phyloP scores from a whole-genome alignment of 306 rosid genomes.

The Prunus mira region DNA sequence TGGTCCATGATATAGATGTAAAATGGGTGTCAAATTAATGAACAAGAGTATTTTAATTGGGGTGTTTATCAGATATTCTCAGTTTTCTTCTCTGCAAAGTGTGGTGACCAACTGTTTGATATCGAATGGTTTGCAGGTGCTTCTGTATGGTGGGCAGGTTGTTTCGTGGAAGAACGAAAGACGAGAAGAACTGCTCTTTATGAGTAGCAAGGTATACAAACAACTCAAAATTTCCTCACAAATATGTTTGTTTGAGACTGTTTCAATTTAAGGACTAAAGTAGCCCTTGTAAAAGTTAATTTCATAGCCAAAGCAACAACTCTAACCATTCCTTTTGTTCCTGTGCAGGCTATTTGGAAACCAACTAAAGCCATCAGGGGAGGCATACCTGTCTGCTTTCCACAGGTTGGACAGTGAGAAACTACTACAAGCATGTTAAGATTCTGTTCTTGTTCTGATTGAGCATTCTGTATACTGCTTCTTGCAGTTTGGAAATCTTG shows the following conservation, averaged over 20 bases:
- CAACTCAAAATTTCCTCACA: background rate
- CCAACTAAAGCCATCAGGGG: slow-evolving; percentile 69
- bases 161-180: slow-evolving; percentile 76
- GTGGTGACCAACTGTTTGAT: background rate
- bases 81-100: background rate
- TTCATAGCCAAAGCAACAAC: no score
- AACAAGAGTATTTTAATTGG: no score
- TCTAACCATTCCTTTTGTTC: background rate
- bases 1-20: background rate
- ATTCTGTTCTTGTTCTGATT: slow-evolving; percentile 2
- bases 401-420: slow-evolving; percentile 43
- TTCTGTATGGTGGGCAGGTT: slow-evolving; percentile 70
- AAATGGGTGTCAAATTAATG: background rate
- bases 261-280: background rate
- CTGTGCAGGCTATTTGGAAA: slow-evolving; percentile 54
- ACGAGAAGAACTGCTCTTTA: slow-evolving; percentile 68
- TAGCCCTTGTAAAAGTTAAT: no score
- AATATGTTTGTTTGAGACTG: background rate
- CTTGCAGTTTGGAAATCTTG: slow-evolving; percentile 61
- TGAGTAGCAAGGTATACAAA: slow-evolving; percentile 66
- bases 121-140: slow-evolving; percentile 52
- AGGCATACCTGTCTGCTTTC: slow-evolving; percentile 65
- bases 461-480: slow-evolving; percentile 5
- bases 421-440: slow-evolving; percentile 8
- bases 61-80: background rate